Evolutionary conservation across 1,139 yeast species (phyloP), one percentile per base, ranked within the genome.

Genomic region (Debaryomycetaceae sp.): DNA sequence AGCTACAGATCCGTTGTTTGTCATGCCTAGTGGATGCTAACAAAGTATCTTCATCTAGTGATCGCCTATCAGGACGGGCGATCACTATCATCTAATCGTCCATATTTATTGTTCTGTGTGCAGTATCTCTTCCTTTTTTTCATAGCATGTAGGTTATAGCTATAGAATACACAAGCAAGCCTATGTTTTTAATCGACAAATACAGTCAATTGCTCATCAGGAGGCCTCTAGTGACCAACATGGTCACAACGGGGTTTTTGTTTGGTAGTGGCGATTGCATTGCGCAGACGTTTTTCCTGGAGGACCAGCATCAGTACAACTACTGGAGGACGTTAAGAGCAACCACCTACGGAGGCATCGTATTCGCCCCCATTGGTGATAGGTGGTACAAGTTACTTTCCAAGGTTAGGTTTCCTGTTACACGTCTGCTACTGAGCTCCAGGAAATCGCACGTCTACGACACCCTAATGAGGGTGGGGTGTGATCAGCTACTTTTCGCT

Each of bases 401-500:
- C 20, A 49, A 44, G 14, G 47, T 68, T 11, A 52, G 53, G 30
- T 50, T 50, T 43, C 54, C 60, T 6, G 34, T 43, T 3, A 43
- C 33, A 11, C 7, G 31, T 24, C 39, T 40, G 9, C 45, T 46
- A 6, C 24, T 24, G n/a, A 24, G 24, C 14, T 24, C 17, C 4
- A 36, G 23, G 9, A 45, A 42, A 24, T 30, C 42, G 8, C 27
- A 59, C 48, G 38, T 54, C 39, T 41, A 49, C 43, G 60, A 67
- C 50, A 69, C 79, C 0, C 33, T 72, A 0, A 56, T 74, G 2
- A 65, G 87, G 42, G 90, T 87, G 11, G 76, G 76, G 0, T 74
- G 76, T 5, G 98, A 90, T 63, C 98, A 90, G 59, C 58, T 81
- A 31, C 51, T 74, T 0, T 89, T 88, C 75, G 89, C 96, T 0